These are phyloP conservation scores for Vigna trinervia DNA, from an alignment of 306 rosid species.

Conservation along the genomic window DNA sequence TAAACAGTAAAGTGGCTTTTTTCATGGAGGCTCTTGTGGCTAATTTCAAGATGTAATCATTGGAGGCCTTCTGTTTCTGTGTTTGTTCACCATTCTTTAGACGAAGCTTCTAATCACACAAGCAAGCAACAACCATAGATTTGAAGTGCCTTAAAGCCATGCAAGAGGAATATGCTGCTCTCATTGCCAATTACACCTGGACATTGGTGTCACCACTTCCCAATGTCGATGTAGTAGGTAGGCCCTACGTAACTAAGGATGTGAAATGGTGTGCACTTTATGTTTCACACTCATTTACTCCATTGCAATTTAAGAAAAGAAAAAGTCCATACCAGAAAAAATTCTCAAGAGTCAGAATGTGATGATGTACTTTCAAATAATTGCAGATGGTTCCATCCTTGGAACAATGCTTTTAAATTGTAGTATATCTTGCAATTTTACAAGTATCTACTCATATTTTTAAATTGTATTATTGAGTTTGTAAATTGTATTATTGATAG, in stretches of 20 bases:
- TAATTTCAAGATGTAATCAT: conserved; percentile 18
- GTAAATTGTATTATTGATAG: too few species aligned
- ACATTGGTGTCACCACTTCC: conserved; percentile 14
- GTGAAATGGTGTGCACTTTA: not conserved
- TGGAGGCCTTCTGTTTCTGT: not conserved
- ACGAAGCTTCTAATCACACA: conserved; percentile 9
- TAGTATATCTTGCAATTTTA: not conserved
- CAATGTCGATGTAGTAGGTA: conserved; percentile 19
- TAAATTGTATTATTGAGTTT: too few species aligned
- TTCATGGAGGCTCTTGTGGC: not conserved
- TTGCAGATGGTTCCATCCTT: not conserved
- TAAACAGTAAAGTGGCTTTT: not conserved
- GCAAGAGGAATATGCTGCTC: conserved; percentile 27
- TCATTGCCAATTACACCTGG: conserved; percentile 21
- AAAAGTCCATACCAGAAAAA: not conserved
- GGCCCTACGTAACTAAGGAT: conserved; percentile 15
- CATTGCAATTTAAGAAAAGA: not conserved
- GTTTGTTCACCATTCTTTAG: not conserved
- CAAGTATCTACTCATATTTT: not conserved
- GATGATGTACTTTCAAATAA: conserved; percentile 1
- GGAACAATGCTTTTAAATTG: not conserved
- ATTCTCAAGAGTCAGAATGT: not conserved
- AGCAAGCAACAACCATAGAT: conserved; percentile 21
- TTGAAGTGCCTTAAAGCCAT: conserved; percentile 31
- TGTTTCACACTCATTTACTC: conserved; percentile 8